These are phyloP conservation scores for Colletotrichum limetticola DNA, from an alignment of 2,329 filamentous ascomycete species.

Conservation along the genomic window DNA sequence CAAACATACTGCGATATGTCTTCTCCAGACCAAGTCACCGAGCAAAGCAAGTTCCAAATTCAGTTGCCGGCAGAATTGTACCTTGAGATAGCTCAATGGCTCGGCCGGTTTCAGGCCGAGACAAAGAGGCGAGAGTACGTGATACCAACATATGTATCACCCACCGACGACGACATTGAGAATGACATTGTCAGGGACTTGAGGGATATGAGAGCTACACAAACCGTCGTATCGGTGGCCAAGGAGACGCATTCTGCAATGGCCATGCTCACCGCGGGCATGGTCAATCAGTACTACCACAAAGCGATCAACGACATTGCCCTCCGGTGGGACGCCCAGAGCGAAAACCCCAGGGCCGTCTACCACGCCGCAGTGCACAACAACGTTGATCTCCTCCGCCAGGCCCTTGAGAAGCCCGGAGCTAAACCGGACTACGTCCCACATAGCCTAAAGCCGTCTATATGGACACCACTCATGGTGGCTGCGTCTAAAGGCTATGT, in stretches of 20 bases:
- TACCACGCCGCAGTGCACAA: constrained; percentile 6
- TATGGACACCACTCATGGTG: neutral
- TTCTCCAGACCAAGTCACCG: neutral
- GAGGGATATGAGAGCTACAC: no score
- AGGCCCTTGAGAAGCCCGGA: neutral
- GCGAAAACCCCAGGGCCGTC: constrained; percentile 9
- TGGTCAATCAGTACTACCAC: neutral
- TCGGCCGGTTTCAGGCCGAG: neutral
- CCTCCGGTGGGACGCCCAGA: constrained; percentile 5
- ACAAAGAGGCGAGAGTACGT: neutral
- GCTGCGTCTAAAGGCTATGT: neutral
- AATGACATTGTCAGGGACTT: neutral
- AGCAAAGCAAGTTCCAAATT: neutral
- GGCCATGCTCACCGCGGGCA: constrained; percentile 15
- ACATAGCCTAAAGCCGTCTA: neutral
- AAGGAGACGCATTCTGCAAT: neutral
- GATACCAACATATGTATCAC: no score
- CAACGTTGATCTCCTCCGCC: neutral
- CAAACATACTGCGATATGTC: neutral
- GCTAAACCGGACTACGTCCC: constrained; percentile 2
- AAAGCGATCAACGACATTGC: neutral
- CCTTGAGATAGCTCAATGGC: neutral
- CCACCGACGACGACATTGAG: neutral
- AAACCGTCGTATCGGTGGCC: no score
- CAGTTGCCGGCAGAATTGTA: neutral